These are phyloP conservation scores for Paramecium biaurelia DNA, from an alignment of 73 alveolate genomes.

Conservation along the genomic window DNA sequence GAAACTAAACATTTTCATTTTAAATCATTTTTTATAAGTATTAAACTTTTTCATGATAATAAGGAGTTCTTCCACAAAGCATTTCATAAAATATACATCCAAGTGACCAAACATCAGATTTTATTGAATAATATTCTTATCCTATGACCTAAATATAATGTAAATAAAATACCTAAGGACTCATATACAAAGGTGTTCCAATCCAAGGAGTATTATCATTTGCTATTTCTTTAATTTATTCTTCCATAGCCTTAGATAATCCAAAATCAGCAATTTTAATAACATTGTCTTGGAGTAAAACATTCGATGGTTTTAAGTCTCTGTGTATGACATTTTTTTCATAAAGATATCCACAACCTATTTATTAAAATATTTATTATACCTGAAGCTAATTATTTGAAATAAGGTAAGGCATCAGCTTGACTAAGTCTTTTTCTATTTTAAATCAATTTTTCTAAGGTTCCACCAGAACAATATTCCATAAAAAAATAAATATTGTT, in stretches of 20 bases:
- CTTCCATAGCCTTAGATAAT: conserved; percentile 6
- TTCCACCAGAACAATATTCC: conserved; percentile 63
- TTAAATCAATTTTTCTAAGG: conserved; percentile 50
- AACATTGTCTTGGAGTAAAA: background rate
- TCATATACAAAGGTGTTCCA: conserved; percentile 31
- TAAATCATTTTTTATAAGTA: conserved; percentile 23
- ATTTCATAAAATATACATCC: conserved; percentile 62
- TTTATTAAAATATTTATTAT: background rate
- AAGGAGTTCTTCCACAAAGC: conserved; percentile 66
- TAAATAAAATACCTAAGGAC: background rate
- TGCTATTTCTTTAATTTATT: background rate
- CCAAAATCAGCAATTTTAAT: conserved; percentile 62
- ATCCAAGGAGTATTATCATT: background rate
- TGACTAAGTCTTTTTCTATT: conserved; percentile 30
- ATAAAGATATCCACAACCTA: conserved; percentile 57
- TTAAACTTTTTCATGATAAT: conserved; percentile 32
- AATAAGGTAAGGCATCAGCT: conserved; percentile 46
- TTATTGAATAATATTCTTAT: conserved; percentile 37
- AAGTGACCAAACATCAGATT: conserved; percentile 52
- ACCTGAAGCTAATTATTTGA: conserved; percentile 27
- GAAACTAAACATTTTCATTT: conserved; percentile 24
- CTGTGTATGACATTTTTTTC: conserved; percentile 56
- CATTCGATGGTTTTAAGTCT: conserved; percentile 58
- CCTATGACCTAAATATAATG: background rate
- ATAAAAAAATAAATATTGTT: conserved; percentile 61